phyloP scores from a whole-genome alignment of 73 alveolate species.

The Tetrahymena elliotti region DNA sequence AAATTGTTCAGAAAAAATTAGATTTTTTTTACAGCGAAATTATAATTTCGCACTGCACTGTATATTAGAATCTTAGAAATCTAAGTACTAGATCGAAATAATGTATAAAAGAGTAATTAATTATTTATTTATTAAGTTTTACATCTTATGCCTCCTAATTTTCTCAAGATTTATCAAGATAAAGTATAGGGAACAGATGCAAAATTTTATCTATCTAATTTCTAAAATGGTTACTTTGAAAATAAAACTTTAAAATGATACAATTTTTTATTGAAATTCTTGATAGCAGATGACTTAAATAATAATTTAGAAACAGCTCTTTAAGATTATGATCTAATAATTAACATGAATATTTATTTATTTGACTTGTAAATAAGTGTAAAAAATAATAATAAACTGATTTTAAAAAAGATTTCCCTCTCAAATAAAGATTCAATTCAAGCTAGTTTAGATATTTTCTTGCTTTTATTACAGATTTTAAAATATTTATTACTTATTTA shows the following conservation, averaged over 20 bases:
- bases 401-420: background rate
- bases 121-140: background rate
- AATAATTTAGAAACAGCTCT: background rate
- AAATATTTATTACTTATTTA: background rate
- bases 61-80: background rate
- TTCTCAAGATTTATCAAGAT: background rate
- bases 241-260: no score
- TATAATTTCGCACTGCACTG: background rate
- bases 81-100: background rate
- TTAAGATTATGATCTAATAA: no score
- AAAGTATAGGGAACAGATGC: no score
- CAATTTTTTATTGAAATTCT: background rate
- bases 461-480: background rate
- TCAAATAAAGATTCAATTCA: background rate
- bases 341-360: background rate
- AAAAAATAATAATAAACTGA: background rate
- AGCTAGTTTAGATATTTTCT: background rate
- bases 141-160: background rate
- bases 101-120: background rate
- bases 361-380: background rate
- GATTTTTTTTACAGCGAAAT: background rate
- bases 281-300: background rate
- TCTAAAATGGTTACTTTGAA: no score
- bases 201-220: no score
- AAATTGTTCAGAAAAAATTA: background rate